Conservation (phyloP, 2,329 filamentous ascomycete genomes). For the Aspergillus hiratsukae region DNA sequence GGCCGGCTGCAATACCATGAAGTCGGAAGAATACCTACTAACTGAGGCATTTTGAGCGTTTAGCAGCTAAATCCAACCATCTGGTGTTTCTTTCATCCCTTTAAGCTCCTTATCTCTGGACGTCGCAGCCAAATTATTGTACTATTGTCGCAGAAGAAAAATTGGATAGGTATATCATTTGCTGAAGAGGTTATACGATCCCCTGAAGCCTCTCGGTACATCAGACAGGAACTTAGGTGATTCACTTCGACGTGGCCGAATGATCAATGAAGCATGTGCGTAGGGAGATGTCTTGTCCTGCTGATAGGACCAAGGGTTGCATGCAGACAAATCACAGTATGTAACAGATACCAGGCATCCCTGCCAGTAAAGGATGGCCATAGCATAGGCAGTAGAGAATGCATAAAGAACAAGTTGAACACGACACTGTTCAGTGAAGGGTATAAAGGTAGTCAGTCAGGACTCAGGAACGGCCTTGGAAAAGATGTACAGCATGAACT, state of each 20-base stretch:
- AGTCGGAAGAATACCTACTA: slow-evolving; percentile 45
- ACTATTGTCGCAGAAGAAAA: background rate
- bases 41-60: slow-evolving; percentile 27
- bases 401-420: background rate
- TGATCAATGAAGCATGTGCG: slow-evolving; percentile 5
- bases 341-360: background rate
- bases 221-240: slow-evolving; percentile 1
- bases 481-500: background rate
- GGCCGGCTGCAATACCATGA: slow-evolving; percentile 50
- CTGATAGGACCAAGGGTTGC: background rate
- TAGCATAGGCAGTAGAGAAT: background rate
- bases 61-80: background rate
- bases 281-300: background rate
- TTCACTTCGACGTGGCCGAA: background rate
- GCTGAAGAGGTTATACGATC: slow-evolving; percentile 30
- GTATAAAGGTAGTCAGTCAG: background rate
- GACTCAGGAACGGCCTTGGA: too few species aligned
- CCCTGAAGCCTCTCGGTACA: slow-evolving; percentile 8
- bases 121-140: background rate
- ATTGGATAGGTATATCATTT: slow-evolving; percentile 26
- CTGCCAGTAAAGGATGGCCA: background rate
- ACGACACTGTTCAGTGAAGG: background rate
- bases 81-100: background rate
- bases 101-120: background rate
- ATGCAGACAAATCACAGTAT: background rate